Evolutionary conservation across 2,329 filamentous ascomycete species (phyloP), one percentile per base, ranked within the genome.

Genomic region (Phaeomoniella chlamydospora): DNA sequence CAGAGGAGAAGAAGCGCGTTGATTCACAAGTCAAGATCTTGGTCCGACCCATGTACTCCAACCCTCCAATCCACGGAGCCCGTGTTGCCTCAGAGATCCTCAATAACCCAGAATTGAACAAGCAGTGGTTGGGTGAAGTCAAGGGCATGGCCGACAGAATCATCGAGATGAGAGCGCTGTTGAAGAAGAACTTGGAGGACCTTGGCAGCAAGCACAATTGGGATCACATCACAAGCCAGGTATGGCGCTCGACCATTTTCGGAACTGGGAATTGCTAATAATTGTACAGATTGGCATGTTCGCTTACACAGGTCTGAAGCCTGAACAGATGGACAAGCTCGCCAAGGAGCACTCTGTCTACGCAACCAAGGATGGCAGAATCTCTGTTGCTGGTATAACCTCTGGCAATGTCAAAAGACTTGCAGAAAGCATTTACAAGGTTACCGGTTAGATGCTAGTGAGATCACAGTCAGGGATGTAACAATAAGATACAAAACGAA

Each of bases 141-240:
- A 94, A 96, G 79, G 84, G 72, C 51, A 98, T 98, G 90, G 90
- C 90, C 43, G 86, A 94, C 65, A 87, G 90, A 57, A 98, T 98
- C 70, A 96, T 98, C 64, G 83, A 77, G 61, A 98, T 98, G 90
- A 84, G 90, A 51, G 78, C 83, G 42, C 75, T 94, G 37, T 77
- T 98, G 56, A 92, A 90, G 74, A 74, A 85, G 51, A 92, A 96
- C 68, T 77, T 98, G 38, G 84, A 94, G 74, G 79, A 82, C 63
- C 76, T 94, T 43, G 88, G 88, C 57, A 90, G 82, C 70, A 86
- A 86, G 73, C 85, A 92, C 64, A 84, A 96, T 70, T 98, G 90
- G 90, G 83, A 80, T 59, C 90, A 98, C 72, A 98, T 98, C 65
- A 96, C 90, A 49, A 87, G 72, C 64, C 85, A 93, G 62, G 62